These are phyloP conservation scores for Neofusicoccum cordaticola DNA, from an alignment of 2,329 filamentous ascomycete species.

Conservation along the genomic window DNA sequence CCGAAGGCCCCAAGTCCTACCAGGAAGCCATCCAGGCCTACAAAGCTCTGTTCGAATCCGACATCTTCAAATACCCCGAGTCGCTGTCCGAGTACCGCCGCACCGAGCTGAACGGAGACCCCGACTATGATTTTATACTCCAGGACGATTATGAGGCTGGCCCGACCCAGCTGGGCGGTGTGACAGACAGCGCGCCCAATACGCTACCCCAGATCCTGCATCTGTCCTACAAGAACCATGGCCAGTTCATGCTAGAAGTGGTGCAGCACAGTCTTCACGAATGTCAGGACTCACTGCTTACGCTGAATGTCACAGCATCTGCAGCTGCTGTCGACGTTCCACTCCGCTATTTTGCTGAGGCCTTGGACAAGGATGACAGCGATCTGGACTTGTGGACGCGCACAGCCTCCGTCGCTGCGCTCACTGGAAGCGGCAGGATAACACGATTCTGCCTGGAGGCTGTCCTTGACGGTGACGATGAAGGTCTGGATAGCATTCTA, in stretches of 20 bases:
- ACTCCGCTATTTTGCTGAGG: conserved; percentile 57
- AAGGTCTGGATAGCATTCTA: conserved; percentile 52
- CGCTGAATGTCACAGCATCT: conserved; percentile 30
- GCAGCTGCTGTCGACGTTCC: conserved; percentile 35
- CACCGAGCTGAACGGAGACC: conserved; percentile 53
- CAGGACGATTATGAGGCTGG: conserved; percentile 38
- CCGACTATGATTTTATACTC: conserved; percentile 41
- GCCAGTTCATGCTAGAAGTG: conserved; percentile 82
- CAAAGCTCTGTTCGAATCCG: conserved; percentile 78
- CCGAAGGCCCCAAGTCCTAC: conserved; percentile 76
- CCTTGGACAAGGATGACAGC: conserved; percentile 62
- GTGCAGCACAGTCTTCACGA: conserved; percentile 53
- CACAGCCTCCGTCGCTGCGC: conserved; percentile 55
- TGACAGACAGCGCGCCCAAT: conserved; percentile 71
- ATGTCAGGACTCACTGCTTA: conserved; percentile 32
- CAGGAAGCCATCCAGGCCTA: conserved; percentile 78
- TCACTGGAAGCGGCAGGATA: conserved; percentile 58
- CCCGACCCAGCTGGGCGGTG: conserved; percentile 51
- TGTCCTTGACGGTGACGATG: conserved; percentile 60
- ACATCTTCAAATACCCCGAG: conserved; percentile 91
- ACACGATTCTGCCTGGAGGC: conserved; percentile 63
- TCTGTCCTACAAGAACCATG: conserved; percentile 91
- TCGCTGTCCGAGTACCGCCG: conserved; percentile 80
- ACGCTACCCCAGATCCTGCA: conserved; percentile 87
- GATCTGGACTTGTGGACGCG: conserved; percentile 64